A percentile compares a stretch with the other conserved stretches of the same genome.
Conservation (phyloP, 75 land plant species). For the Azolla pinnata region DNA sequence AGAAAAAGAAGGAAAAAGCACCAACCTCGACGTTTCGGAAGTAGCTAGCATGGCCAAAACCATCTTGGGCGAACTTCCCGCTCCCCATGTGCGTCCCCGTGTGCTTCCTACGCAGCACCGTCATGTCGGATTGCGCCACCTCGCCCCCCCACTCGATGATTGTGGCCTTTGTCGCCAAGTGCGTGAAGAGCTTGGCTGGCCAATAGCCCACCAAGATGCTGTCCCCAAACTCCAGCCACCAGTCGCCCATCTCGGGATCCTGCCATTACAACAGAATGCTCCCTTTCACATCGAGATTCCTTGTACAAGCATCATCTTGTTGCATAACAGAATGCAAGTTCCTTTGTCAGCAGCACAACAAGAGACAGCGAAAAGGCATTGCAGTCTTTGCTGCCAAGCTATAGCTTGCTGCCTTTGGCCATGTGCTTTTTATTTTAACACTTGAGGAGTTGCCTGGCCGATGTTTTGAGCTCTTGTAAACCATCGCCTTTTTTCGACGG, state of each 20-base stretch:
- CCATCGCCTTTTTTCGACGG: too few relatives aligned
- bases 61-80: constrained; percentile 72
- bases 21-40: constrained; percentile 58
- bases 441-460: too few relatives aligned
- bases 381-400: not conserved
- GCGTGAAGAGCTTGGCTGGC: constrained; percentile 67
- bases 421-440: too few relatives aligned
- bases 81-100: constrained; percentile 88
- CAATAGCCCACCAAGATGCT: constrained; percentile 70
- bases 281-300: not conserved
- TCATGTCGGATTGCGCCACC: constrained; percentile 35
- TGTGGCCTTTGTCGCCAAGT: constrained; percentile 45
- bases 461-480: too few relatives aligned
- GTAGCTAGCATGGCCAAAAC: constrained; percentile 66
- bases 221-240: constrained; percentile 81
- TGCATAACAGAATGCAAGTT: not conserved
- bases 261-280: constrained; percentile 11
- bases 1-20: not conserved
- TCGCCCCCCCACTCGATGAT: constrained; percentile 81
- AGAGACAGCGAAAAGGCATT: too few relatives aligned
- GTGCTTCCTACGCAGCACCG: constrained; percentile 32
- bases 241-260: constrained; percentile 83
- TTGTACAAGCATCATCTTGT: not conserved
- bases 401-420: too few relatives aligned
- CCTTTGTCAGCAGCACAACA: too few relatives aligned